These are phyloP conservation scores for Vigna radiata DNA, from an alignment of 306 rosid genomes.

Conservation along the genomic window DNA sequence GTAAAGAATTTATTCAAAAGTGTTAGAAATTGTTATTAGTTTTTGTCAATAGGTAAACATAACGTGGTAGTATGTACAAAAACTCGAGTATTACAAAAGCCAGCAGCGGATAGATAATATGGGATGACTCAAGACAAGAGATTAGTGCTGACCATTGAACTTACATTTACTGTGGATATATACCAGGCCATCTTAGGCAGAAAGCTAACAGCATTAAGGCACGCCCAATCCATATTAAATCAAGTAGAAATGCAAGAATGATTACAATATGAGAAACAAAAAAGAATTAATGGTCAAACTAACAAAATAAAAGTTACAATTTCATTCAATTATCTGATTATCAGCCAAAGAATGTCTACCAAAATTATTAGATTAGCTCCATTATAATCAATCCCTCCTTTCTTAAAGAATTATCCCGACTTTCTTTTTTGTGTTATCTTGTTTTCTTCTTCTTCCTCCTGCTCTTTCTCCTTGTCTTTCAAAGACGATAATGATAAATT, in stretches of 20 bases:
- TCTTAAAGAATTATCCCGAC: constrained; percentile 5
- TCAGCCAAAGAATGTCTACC: constrained; percentile 37
- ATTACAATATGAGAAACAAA: constrained; percentile 30
- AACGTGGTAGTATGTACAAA: neutral
- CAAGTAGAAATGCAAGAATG: constrained; percentile 23
- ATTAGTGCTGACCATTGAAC: constrained; percentile 3
- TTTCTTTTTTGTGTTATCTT: constrained; percentile 16
- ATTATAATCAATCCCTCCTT: constrained; percentile 17
- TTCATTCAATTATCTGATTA: constrained; percentile 28
- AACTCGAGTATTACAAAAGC: neutral
- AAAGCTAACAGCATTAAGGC: constrained; percentile 24
- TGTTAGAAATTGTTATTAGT: too few species aligned
- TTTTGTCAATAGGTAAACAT: neutral
- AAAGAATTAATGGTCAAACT: constrained; percentile 31
- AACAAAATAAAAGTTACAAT: constrained; percentile 26
- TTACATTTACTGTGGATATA: neutral
- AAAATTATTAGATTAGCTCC: constrained; percentile 43
- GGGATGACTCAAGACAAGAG: neutral
- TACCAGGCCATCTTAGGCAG: neutral
- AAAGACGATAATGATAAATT: constrained; percentile 25
- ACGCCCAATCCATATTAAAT: constrained; percentile 6
- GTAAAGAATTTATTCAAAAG: too few species aligned
- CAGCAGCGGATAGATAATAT: neutral
- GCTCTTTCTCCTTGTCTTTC: constrained; percentile 24
- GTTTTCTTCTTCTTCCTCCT: neutral